Percentiles rank a stretch among this genome's conserved stretches.
These are phyloP conservation scores for Thalassiosira mediterranea DNA, from an alignment of 352 stramenopile genomes.

Conservation along the genomic window DNA sequence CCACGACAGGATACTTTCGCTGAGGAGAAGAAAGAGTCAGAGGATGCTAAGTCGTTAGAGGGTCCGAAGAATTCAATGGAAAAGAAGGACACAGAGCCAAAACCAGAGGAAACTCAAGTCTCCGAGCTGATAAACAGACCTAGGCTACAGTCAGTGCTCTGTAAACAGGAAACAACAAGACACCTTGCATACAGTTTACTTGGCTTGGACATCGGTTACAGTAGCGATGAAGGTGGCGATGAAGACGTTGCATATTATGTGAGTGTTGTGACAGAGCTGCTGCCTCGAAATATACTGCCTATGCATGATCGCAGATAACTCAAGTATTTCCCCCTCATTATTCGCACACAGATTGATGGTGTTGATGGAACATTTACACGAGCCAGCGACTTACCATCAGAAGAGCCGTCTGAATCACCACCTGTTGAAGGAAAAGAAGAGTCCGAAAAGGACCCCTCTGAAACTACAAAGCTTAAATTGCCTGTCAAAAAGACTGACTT, in stretches of 20 bases:
- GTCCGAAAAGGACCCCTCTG: slow-evolving; percentile 25
- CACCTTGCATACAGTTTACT: slow-evolving; percentile 75
- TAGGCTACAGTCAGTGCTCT: slow-evolving; percentile 35
- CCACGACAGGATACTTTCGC: background rate
- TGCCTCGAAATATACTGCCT: slow-evolving; percentile 3
- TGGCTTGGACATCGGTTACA: slow-evolving; percentile 82
- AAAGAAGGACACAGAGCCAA: slow-evolving; percentile 8
- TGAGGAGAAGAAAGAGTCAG: slow-evolving; percentile 24
- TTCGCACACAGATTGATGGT: slow-evolving; percentile 66
- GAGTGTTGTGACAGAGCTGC: slow-evolving; percentile 10
- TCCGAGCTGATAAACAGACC: slow-evolving; percentile 25
- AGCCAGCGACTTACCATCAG: slow-evolving; percentile 1
- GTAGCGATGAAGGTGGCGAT: slow-evolving; percentile 83
- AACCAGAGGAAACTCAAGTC: slow-evolving; percentile 10
- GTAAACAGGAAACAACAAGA: slow-evolving; percentile 72
- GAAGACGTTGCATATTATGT: slow-evolving; percentile 82
- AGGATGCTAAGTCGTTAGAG: background rate
- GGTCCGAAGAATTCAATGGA: background rate
- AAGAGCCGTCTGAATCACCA: slow-evolving; percentile 25
- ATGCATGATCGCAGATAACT: slow-evolving; percentile 5
- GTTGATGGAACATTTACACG: slow-evolving; percentile 59
- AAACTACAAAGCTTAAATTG: slow-evolving; percentile 41
- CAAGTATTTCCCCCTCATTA: too few species aligned
- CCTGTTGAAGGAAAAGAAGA: slow-evolving; percentile 20
- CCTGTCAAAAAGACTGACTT: slow-evolving; percentile 83